Evolutionary conservation across 2,329 filamentous ascomycete genomes (phyloP), one percentile per base, ranked within the genome.

Genomic region (Blastomyces silverae): DNA sequence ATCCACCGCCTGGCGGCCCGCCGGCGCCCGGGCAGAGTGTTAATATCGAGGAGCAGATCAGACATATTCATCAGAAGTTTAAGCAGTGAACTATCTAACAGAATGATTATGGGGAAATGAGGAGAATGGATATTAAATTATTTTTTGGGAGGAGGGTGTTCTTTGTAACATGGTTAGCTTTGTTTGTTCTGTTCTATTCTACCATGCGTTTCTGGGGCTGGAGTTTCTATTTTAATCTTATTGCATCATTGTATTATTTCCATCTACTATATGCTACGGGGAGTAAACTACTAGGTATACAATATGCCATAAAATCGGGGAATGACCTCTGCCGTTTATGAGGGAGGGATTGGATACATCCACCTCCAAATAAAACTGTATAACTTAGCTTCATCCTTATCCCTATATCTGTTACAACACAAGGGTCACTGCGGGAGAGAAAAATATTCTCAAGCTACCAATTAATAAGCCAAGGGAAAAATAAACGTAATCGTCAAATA

Each of bases 41-140:
- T 76, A 93, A 91, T 73, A 87, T 96, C 48, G 89, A 94, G 74
- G 91, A 95, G 75, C 91, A 96, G 79, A 91, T 96, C 68, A 83
- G 88, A 66, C 81, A 84, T 62, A 85, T 89, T 65, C 84, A 87
- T 69, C 80, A 87, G 71, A 85, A 84, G 70, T 82, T 80, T 64
- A 75, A 71, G 66, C 71, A 75, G 69, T 76, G 62, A 71, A 70
- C 17, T 48, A 31, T 10, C 34, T 4, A 22, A 22, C 2, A 28
- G 4, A 31, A 37, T 11, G 31, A 15, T 37, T 8, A 44, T 44
- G 56, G 37, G 56, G 17, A 42, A 31, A 53, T 17, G 22, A 31
- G 25, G 25, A 7, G 50, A 17, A 53, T 28, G 25, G 3, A 17
- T 25, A n/a, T 0, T 25, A 15, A 53, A 50, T 3, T 57, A 37